Evolutionary conservation across 2,329 filamentous ascomycete species (phyloP).

Genomic region (Talaromyces amestolkiae): DNA sequence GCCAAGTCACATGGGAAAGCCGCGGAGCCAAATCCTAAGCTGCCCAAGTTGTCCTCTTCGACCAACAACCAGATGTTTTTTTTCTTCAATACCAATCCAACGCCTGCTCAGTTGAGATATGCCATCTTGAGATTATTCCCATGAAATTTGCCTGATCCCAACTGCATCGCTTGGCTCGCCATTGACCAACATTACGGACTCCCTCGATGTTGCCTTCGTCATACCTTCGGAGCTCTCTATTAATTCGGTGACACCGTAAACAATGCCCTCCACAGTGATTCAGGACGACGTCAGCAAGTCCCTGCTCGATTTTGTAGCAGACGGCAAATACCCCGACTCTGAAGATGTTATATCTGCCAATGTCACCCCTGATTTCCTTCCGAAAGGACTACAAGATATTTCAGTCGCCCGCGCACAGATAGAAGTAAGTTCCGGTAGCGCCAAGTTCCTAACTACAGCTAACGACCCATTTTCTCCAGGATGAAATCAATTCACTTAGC

Average conservation of each 20-base stretch:
- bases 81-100: background rate
- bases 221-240: conserved; percentile 1
- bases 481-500: conserved; percentile 73
- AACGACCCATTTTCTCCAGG: conserved; percentile 39
- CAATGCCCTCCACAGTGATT: conserved; percentile 22
- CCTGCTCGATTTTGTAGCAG: conserved; percentile 62
- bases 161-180: background rate
- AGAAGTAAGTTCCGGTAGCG: conserved; percentile 43
- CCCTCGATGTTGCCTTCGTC: conserved; percentile 3
- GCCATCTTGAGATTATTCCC: too few relatives aligned
- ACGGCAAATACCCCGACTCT: conserved; percentile 56
- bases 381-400: conserved; percentile 52
- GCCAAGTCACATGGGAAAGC: conserved; percentile 30
- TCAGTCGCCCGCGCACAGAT: conserved; percentile 52
- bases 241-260: background rate
- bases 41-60: conserved; percentile 16
- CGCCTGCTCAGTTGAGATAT: background rate
- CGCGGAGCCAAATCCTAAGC: conserved; percentile 1
- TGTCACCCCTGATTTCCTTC: conserved; percentile 49
- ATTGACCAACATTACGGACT: background rate
- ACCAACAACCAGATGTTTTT: background rate
- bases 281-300: conserved; percentile 54
- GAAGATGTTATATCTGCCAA: conserved; percentile 56
- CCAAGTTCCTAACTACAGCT: background rate
- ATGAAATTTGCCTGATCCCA: background rate